These are phyloP conservation scores for Dentipellis sp. DNA, from an alignment of 768 basidiomycete genomes.

Conservation along the genomic window DNA sequence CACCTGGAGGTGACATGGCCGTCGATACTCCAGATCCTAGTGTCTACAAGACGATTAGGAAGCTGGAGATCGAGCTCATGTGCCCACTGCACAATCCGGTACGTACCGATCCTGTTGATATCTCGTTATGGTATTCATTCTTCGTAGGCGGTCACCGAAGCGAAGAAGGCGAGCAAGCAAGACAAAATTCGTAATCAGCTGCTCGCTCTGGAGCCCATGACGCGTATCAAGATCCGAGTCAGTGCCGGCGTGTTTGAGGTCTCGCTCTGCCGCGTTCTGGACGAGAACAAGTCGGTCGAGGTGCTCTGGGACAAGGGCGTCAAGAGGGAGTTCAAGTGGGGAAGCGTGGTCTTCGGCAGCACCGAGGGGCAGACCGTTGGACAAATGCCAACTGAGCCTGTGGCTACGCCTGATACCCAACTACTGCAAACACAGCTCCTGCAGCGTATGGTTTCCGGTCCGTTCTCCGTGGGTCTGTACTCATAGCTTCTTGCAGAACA, in stretches of 20 bases:
- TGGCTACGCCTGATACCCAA: slow-evolving; percentile 1
- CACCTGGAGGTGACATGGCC: slow-evolving; percentile 1
- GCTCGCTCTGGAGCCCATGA: slow-evolving; percentile 56
- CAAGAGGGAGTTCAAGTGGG: slow-evolving; percentile 78
- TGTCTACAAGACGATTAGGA: slow-evolving; percentile 62
- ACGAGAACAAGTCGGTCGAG: slow-evolving; percentile 62
- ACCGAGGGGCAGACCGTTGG: slow-evolving; percentile 56
- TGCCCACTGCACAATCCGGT: slow-evolving; percentile 92
- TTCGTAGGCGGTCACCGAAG: slow-evolving; percentile 59
- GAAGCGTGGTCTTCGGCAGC: slow-evolving; percentile 68
- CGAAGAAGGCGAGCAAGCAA: slow-evolving; percentile 66
- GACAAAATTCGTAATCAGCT: slow-evolving; percentile 67
- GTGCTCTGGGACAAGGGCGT: slow-evolving; percentile 74
- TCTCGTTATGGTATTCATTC: neutral
- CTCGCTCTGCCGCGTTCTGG: slow-evolving; percentile 60
- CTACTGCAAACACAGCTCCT: slow-evolving; percentile 35
- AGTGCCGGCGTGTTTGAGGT: slow-evolving; percentile 85
- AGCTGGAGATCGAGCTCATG: slow-evolving; percentile 63
- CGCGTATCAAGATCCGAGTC: slow-evolving; percentile 77
- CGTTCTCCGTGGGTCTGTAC: too few species aligned
- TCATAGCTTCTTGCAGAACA: too few species aligned
- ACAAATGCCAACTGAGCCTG: slow-evolving; percentile 57
- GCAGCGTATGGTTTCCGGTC: slow-evolving; percentile 14
- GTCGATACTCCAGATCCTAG: slow-evolving; percentile 12
- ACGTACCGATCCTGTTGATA: slow-evolving; percentile 22